A percentile compares a stretch with the other conserved stretches of the same genome.
phyloP scores from a whole-genome alignment of 495 filamentous ascomycete genomes.

The Lichina pygmaea region DNA sequence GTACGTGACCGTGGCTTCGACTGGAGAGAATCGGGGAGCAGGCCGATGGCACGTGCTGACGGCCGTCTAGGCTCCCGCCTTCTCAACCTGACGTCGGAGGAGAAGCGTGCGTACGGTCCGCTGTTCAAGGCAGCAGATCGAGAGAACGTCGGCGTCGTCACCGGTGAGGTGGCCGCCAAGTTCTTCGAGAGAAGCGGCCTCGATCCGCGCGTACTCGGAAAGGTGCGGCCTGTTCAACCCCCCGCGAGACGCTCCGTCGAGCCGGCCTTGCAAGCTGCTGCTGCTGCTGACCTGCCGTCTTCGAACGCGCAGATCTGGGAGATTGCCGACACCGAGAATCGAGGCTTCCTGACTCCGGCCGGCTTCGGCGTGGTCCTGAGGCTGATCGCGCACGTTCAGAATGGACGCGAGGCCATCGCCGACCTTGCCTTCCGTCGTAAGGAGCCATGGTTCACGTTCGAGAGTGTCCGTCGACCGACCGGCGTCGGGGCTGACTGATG shows the following conservation, averaged over 20 bases:
- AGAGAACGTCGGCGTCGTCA: constrained; percentile 77
- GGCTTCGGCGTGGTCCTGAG: constrained; percentile 80
- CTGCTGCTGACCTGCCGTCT: neutral
- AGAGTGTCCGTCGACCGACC: neutral
- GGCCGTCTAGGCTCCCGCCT: constrained; percentile 10
- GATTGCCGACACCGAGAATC: constrained; percentile 89
- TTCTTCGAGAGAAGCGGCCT: constrained; percentile 95
- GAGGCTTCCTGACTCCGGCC: constrained; percentile 68
- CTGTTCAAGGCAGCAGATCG: constrained; percentile 75
- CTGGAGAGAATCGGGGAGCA: too few relatives aligned
- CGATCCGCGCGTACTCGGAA: constrained; percentile 57
- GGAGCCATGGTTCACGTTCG: constrained; percentile 3
- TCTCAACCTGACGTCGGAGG: constrained; percentile 70
- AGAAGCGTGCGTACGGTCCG: constrained; percentile 79
- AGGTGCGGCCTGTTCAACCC: constrained; percentile 31
- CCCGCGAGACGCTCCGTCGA: neutral
- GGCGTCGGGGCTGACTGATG: neutral
- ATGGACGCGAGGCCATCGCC: constrained; percentile 46
- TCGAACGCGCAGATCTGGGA: constrained; percentile 62
- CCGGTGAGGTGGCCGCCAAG: constrained; percentile 83
- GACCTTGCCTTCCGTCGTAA: constrained; percentile 47
- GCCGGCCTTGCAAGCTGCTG: neutral
- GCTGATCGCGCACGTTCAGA: constrained; percentile 88
- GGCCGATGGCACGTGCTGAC: too few relatives aligned
- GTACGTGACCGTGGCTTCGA: too few relatives aligned